A percentile compares a stretch with the other conserved stretches of the same genome.
Conservation (phyloP, 176 grass and related monocot species). For the Aegilops bicornis region DNA sequence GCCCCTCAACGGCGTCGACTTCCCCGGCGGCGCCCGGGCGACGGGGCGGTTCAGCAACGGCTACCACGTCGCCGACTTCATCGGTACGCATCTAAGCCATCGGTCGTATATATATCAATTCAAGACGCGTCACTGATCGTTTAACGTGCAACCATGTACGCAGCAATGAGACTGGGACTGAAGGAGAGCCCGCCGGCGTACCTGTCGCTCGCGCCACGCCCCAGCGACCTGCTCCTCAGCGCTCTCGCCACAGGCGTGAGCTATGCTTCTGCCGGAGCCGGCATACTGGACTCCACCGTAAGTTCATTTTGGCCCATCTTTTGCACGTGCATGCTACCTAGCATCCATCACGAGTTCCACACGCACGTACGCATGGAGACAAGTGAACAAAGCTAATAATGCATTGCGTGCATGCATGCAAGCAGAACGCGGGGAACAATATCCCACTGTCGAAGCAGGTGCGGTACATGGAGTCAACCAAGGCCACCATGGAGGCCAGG, state of each 20-base stretch:
- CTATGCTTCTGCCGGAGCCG: conserved; percentile 56
- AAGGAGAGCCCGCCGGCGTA: conserved; percentile 42
- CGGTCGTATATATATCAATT: not conserved
- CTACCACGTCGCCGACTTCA: conserved; percentile 46
- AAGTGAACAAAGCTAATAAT: not conserved
- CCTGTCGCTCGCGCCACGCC: not conserved
- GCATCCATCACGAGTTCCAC: not conserved
- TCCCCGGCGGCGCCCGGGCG: conserved; percentile 12
- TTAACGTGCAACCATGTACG: not conserved
- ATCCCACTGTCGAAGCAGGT: conserved; percentile 49
- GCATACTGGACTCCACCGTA: conserved; percentile 49
- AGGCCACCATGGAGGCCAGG: conserved; percentile 2
- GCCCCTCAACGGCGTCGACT: conserved; percentile 48
- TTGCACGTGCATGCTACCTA: not conserved
- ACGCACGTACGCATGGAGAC: too few species aligned
- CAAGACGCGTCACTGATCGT: too few species aligned
- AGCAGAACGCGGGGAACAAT: conserved; percentile 12
- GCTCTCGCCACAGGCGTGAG: conserved; percentile 34
- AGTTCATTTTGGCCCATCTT: too few species aligned
- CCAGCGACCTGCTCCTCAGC: not conserved
- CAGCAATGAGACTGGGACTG: conserved; percentile 42
- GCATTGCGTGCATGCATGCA: not conserved
- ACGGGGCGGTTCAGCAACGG: conserved; percentile 74
- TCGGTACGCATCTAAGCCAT: not conserved
- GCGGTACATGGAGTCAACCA: conserved; percentile 12